Base-by-base conservation (phyloP, 345 rosid genomes). In the Jatropha curcas region DNA sequence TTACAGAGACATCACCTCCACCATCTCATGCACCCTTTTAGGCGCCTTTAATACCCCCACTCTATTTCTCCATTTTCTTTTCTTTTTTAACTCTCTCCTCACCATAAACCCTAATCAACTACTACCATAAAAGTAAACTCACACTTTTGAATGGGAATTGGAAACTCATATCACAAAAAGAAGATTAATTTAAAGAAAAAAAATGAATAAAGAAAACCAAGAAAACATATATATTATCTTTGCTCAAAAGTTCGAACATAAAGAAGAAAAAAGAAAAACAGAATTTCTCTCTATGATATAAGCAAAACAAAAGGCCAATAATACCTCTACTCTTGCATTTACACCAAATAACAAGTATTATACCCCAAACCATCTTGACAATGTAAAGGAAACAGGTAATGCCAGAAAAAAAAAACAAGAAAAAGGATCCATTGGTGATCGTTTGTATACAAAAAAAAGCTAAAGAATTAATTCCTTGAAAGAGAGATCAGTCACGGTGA, bases 1-100 rank as follows among this genome's bases (percentile, higher is more conserved):
- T 53, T 12, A 43, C 77, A 65, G 35, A 22, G 46, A 66, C 79
- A 68, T 68, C 75, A 74, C 37, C 77, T 68, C 77, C 85, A 72
- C 77, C n/a, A 60, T 22, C 56, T 67, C 77, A 65, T n/a, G 8
- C 76, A 66, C 48, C 67, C 60, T 55, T 76, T 50, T 14, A 45
- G 19, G 50, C 19, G 50, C 19, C 0, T 45, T 48, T 48, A 48
- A 20, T n/a, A n/a, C 53, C 4, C 3, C 20, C 17, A 52, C 71
- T 71, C 37, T n/a, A 2, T 41, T 1, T 31, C n/a, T 25, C 33
- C 28, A 13, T 35, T 9, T 64, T 57, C 14, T 19, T 33, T 64
- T 62, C 45, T 24, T 52, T 35, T 35, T 16, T 7, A n/a, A 27
- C 58, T 34, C 57, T 37, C 22, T 33, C 28, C 51, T 62, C 63